Evolutionary conservation across 768 basidiomycete species (phyloP).

Genomic region (Suillus cothurnatus): DNA sequence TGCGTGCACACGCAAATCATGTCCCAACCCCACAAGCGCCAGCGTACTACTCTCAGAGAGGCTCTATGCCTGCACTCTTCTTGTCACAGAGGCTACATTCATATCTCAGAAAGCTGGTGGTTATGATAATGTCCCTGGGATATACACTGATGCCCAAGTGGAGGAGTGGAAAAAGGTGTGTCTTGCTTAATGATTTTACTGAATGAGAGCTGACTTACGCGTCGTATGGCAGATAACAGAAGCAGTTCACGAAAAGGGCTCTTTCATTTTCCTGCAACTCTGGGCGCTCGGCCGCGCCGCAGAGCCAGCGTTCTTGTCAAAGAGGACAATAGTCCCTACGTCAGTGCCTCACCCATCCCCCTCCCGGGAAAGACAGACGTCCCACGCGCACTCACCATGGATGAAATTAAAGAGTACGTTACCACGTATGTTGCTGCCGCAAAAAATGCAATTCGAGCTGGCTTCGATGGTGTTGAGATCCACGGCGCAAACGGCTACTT

Average conservation of each 20-base stretch:
- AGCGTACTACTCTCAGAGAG: constrained; percentile 54
- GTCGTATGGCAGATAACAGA: constrained; percentile 47
- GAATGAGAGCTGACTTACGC: neutral
- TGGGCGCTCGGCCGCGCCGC: constrained; percentile 58
- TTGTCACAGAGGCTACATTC: constrained; percentile 60
- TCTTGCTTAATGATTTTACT: neutral
- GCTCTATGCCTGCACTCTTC: constrained; percentile 47
- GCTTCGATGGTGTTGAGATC: constrained; percentile 51
- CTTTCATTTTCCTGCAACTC: constrained; percentile 48
- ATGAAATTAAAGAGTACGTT: constrained; percentile 38
- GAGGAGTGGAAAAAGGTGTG: constrained; percentile 49
- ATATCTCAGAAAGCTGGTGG: constrained; percentile 55
- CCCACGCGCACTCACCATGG: constrained; percentile 22
- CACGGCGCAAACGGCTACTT: constrained; percentile 48
- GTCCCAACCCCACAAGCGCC: constrained; percentile 40
- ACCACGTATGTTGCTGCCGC: constrained; percentile 34
- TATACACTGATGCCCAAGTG: constrained; percentile 64
- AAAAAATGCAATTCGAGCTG: constrained; percentile 38
- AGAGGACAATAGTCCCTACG: constrained; percentile 33
- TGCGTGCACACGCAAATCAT: constrained; percentile 38
- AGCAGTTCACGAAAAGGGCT: constrained; percentile 56
- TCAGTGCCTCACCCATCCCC: constrained; percentile 36
- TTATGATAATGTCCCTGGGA: constrained; percentile 54
- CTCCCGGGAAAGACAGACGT: constrained; percentile 18
- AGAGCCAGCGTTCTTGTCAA: constrained; percentile 34